phyloP scores from a whole-genome alignment of 169 alveolate species.

The Plasmodium relictum region DNA sequence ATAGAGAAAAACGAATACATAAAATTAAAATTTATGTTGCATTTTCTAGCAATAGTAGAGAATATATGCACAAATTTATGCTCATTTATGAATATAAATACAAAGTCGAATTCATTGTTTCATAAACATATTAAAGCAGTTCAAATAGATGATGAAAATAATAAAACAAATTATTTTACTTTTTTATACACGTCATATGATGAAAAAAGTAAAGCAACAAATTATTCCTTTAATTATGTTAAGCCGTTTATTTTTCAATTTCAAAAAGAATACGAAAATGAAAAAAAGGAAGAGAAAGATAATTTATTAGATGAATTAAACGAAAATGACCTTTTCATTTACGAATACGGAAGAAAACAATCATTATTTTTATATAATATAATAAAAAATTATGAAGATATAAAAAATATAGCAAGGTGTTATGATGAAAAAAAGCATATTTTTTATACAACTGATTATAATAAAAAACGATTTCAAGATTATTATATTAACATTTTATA shows the following conservation, averaged over 20 bases:
- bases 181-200: slow-evolving; percentile 33
- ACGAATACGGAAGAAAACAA: slow-evolving; percentile 48
- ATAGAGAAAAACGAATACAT: slow-evolving; percentile 30
- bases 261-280: neutral
- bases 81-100: slow-evolving; percentile 17
- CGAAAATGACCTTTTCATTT: slow-evolving; percentile 47
- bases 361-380: slow-evolving; percentile 41
- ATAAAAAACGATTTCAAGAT: slow-evolving; percentile 46
- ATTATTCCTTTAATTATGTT: slow-evolving; percentile 30
- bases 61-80: slow-evolving; percentile 36
- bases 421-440: slow-evolving; percentile 27
- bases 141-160: slow-evolving; percentile 28
- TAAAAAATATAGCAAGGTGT: slow-evolving; percentile 5
- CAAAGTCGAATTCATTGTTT: slow-evolving; percentile 14
- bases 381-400: slow-evolving; percentile 30
- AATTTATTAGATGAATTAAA: neutral
- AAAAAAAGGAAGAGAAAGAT: neutral
- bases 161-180: slow-evolving; percentile 22
- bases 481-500: slow-evolving; percentile 17
- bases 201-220: neutral
- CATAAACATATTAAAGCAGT: slow-evolving; percentile 34
- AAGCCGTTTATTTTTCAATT: slow-evolving; percentile 52
- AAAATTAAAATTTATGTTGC: slow-evolving; percentile 54
- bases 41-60: slow-evolving; percentile 51
- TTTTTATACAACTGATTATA: slow-evolving; percentile 18